Base-by-base conservation (phyloP, 768 basidiomycete species). In the Suillus sp. region DNA sequence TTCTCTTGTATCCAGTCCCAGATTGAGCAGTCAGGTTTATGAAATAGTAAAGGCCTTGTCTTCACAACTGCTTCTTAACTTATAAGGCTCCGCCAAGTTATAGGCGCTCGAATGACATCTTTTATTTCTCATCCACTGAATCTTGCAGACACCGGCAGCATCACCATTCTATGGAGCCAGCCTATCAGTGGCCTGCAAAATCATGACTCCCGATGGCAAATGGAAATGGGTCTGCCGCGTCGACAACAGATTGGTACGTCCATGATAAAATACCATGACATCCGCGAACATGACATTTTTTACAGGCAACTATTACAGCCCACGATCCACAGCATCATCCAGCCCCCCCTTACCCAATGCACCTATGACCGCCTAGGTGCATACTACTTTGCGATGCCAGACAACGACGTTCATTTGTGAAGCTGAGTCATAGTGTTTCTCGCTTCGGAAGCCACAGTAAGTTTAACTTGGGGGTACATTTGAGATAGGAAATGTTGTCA, bases 111-210 rank as follows among this genome's bases (percentile, higher is more conserved):
- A 63, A 62, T 13, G 45, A 56, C 51, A 13, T 32, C 10, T 20
- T 38, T 40, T 27, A 22, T 40, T 35, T 43, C 14, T 22, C 20
- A 1, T 18, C 35, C 42, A 61, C 10, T 38, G 25, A 14, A 34
- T 27, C 18, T 34, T 38, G 27, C 51, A 78, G 78, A 79, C 62
- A 68, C 74, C 38, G 75, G 68, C 8, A 74, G 71, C 50, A 64
- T 79, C 53, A 78, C 76, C 6, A 70, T 78, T 32, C 68, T 79
- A 3, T 78, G 74, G 74, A 77, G 76, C 32, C 78, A 79, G 65
- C 78, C 78, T 3, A 71, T 79, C 2, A 67, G 74, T 1, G 78
- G 74, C 1, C 69, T 79, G 54, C 78, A 79, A 60, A n/a, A 77
- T 79, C 50, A 65, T 71, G 42, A 71, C 74, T 35, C 71, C 69